These are phyloP conservation scores for Apostasia ramifera DNA, from an alignment of 106 monocot species.

Conservation along the genomic window DNA sequence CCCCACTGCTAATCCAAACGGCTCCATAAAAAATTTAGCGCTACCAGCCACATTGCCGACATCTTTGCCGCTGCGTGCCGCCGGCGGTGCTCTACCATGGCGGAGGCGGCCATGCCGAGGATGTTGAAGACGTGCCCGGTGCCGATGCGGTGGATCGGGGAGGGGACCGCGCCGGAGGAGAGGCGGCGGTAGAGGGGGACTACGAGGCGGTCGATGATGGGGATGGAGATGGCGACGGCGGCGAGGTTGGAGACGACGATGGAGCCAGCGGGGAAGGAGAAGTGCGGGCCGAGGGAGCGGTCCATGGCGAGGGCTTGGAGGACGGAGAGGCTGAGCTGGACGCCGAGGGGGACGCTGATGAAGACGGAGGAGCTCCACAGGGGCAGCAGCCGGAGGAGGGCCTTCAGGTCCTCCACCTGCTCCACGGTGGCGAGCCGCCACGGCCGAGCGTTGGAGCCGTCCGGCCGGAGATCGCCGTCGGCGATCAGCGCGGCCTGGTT, in stretches of 20 bases:
- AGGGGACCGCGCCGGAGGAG: slow-evolving; percentile 4
- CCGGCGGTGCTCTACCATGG: slow-evolving; percentile 39
- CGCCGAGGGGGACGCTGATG: slow-evolving; percentile 38
- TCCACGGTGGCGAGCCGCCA: slow-evolving; percentile 51
- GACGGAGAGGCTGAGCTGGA: slow-evolving; percentile 38
- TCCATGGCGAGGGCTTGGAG: slow-evolving; percentile 67
- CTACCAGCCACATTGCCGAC: slow-evolving; percentile 2
- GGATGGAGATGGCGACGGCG: slow-evolving; percentile 20
- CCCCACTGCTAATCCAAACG: too few relatives aligned
- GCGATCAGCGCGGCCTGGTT: slow-evolving; percentile 40
- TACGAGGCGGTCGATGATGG: slow-evolving; percentile 51
- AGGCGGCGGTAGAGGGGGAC: slow-evolving; percentile 15
- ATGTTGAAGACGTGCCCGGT: slow-evolving; percentile 38
- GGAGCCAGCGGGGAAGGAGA: slow-evolving; percentile 60
- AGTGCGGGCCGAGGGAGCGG: slow-evolving; percentile 42
- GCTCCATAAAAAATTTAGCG: slow-evolving; percentile 11
- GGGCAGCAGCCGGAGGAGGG: slow-evolving; percentile 38
- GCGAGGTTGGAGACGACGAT: slow-evolving; percentile 21
- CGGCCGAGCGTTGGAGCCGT: slow-evolving; percentile 21
- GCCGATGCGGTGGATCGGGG: slow-evolving; percentile 53
- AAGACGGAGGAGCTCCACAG: slow-evolving; percentile 56
- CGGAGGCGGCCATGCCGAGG: slow-evolving; percentile 34
- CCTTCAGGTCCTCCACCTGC: slow-evolving; percentile 68
- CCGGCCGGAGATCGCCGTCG: slow-evolving; percentile 18
- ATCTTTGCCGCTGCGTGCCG: slow-evolving; percentile 9